Evolutionary conservation across 257 asterid species (phyloP).

Genomic region (Dorcoceras hygrometricum): DNA sequence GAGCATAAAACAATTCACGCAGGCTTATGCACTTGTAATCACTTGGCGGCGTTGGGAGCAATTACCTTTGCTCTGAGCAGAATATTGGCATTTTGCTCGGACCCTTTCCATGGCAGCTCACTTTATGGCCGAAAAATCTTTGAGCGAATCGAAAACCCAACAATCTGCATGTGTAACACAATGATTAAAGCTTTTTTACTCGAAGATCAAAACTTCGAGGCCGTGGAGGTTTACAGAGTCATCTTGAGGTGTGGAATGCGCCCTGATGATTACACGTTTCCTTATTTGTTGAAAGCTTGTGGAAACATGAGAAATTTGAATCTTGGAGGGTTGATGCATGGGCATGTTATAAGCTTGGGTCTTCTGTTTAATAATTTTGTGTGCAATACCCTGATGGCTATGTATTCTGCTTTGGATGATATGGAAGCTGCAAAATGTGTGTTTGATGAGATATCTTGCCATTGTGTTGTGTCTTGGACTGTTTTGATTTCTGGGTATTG

Average conservation of each 20-base stretch:
- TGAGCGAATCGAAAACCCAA: conserved; percentile 47
- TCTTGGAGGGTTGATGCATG: conserved; percentile 55
- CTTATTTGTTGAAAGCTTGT: conserved; percentile 58
- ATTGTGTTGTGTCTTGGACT: conserved; percentile 62
- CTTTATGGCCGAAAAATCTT: conserved; percentile 47
- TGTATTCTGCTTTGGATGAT: conserved; percentile 49
- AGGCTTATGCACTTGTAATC: conserved; percentile 49
- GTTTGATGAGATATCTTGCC: conserved; percentile 52
- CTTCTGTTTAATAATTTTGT: conserved; percentile 41
- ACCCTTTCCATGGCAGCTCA: conserved; percentile 44
- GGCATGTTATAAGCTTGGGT: conserved; percentile 49
- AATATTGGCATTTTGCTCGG: conserved; percentile 62
- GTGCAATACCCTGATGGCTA: conserved; percentile 48
- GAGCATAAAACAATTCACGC: conserved; percentile 43
- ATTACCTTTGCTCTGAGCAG: conserved; percentile 70
- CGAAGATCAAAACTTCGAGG: conserved; percentile 32
- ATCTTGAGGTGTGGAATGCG: conserved; percentile 39
- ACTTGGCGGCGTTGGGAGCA: conserved; percentile 51
- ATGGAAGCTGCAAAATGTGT: conserved; percentile 51
- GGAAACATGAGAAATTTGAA: conserved; percentile 30
- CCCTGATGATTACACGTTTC: conserved; percentile 70
- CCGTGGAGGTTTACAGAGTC: conserved; percentile 36
- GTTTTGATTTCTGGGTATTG: conserved; percentile 62
- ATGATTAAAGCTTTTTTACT: conserved; percentile 56
- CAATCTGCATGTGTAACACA: conserved; percentile 64